phyloP scores from a whole-genome alignment of 306 rosid genomes.

The Castanea mollissima region DNA sequence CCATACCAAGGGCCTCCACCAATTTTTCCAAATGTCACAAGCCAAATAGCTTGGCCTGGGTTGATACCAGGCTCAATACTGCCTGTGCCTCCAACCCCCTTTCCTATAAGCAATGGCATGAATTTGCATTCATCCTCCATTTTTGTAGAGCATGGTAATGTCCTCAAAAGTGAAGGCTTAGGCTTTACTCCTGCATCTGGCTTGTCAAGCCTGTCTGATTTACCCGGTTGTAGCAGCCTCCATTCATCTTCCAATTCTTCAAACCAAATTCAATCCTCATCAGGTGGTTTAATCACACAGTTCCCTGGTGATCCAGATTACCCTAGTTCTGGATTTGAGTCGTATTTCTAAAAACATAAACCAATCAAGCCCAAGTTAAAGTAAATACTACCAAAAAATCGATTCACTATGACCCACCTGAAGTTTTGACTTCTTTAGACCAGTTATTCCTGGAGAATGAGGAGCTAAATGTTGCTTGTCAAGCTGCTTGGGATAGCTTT shows the following conservation, averaged over 20 bases:
- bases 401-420: constrained; percentile 90
- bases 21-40: constrained; percentile 8
- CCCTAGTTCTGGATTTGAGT: neutral
- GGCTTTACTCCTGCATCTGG: constrained; percentile 13
- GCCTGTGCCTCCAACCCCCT: constrained; percentile 12
- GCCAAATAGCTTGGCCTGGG: constrained; percentile 5
- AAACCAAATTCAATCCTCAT: neutral
- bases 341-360: neutral
- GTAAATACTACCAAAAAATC: constrained; percentile 83
- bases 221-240: neutral
- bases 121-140: constrained; percentile 7
- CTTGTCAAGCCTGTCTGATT: neutral
- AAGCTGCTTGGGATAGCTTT: constrained; percentile 83
- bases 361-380: constrained; percentile 31
- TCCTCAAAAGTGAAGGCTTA: neutral
- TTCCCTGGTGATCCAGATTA: constrained; percentile 11
- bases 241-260: constrained; percentile 5
- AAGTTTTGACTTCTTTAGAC: constrained; percentile 71
- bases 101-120: neutral
- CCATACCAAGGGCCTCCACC: neutral
- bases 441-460: constrained; percentile 69
- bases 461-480: constrained; percentile 66
- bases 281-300: constrained; percentile 3
- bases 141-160: constrained; percentile 1
- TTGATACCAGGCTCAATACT: constrained; percentile 10